Conservation (phyloP, 257 asterid genomes). For the Lycium barbarum region DNA sequence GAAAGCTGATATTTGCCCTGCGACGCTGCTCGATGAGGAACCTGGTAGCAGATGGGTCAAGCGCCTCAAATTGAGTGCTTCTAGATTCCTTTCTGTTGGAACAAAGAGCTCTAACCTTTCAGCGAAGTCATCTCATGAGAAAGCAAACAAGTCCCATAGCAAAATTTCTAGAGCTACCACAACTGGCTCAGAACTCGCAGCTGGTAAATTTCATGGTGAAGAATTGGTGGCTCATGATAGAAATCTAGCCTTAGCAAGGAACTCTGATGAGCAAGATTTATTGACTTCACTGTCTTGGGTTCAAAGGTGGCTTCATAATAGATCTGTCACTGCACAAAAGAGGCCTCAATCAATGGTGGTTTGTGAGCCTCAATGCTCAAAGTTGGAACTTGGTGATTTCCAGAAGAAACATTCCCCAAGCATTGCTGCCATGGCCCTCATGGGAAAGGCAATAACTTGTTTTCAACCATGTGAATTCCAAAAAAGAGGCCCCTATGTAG, state of each 20-base stretch:
- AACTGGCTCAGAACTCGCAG: constrained; percentile 37
- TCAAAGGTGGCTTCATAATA: constrained; percentile 62
- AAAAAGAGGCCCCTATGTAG: constrained; percentile 58
- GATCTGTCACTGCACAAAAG: constrained; percentile 33
- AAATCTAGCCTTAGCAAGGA: constrained; percentile 29
- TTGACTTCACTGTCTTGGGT: constrained; percentile 71
- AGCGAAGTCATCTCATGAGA: constrained; percentile 43
- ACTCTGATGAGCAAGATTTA: constrained; percentile 33
- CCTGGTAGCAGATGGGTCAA: constrained; percentile 74
- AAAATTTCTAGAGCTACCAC: constrained; percentile 35
- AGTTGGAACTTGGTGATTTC: constrained; percentile 42
- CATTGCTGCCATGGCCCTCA: constrained; percentile 81
- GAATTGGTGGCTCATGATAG: constrained; percentile 38
- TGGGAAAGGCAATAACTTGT: constrained; percentile 67
- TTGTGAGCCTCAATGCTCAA: constrained; percentile 54
- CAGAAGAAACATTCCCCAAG: constrained; percentile 76
- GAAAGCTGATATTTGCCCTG: constrained; percentile 31
- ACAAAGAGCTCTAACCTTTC: constrained; percentile 44
- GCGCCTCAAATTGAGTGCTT: constrained; percentile 63
- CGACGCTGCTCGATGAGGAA: constrained; percentile 38
- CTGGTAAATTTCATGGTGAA: constrained; percentile 35
- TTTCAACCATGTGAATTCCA: constrained; percentile 55
- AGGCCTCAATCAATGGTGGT: constrained; percentile 42
- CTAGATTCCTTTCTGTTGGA: constrained; percentile 48
- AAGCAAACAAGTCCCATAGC: constrained; percentile 31